phyloP scores from a whole-genome alignment of 2,329 filamentous ascomycete species.

The Cladophialophora bantiana region DNA sequence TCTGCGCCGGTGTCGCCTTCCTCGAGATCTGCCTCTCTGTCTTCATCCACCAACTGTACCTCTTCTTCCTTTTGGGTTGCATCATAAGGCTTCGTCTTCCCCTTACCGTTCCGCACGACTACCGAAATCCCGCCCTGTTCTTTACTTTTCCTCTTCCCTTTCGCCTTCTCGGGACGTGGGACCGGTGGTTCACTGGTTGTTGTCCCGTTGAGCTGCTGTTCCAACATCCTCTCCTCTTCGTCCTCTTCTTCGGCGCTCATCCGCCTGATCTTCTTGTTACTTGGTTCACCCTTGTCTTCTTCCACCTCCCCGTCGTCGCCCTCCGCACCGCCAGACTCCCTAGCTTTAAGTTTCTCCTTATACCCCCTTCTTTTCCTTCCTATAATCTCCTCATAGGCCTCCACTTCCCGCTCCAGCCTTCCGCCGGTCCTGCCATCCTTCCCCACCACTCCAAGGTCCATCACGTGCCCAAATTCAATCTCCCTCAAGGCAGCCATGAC shows the following conservation, averaged over 20 bases:
- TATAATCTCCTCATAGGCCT: constrained; percentile 51
- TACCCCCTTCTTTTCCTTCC: constrained; percentile 47
- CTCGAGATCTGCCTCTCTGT: constrained; percentile 34
- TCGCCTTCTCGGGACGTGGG: constrained; percentile 30
- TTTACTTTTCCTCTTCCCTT: constrained; percentile 26
- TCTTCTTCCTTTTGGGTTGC: constrained; percentile 37
- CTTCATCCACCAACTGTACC: constrained; percentile 36
- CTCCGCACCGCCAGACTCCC: constrained; percentile 59
- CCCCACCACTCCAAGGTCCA: constrained; percentile 33
- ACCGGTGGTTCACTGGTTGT: constrained; percentile 34
- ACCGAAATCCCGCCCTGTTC: constrained; percentile 34
- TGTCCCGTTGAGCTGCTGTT: constrained; percentile 41
- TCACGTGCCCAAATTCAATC: constrained; percentile 59
- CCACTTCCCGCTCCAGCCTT: constrained; percentile 66
- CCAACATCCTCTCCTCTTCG: constrained; percentile 38
- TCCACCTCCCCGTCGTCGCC: constrained; percentile 63
- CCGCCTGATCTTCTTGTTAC: constrained; percentile 34
- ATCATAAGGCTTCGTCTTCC: constrained; percentile 40
- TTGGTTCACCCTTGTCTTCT: constrained; percentile 59
- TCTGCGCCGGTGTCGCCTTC: constrained; percentile 31
- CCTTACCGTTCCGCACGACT: constrained; percentile 4
- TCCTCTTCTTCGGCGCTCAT: constrained; percentile 25
- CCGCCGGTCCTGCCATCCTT: constrained; percentile 58
- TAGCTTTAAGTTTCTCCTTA: constrained; percentile 49
- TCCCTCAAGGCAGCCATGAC: constrained; percentile 67